phyloP scores from a whole-genome alignment of 2,329 filamentous ascomycete species.

The Apiospora pterosperma region DNA sequence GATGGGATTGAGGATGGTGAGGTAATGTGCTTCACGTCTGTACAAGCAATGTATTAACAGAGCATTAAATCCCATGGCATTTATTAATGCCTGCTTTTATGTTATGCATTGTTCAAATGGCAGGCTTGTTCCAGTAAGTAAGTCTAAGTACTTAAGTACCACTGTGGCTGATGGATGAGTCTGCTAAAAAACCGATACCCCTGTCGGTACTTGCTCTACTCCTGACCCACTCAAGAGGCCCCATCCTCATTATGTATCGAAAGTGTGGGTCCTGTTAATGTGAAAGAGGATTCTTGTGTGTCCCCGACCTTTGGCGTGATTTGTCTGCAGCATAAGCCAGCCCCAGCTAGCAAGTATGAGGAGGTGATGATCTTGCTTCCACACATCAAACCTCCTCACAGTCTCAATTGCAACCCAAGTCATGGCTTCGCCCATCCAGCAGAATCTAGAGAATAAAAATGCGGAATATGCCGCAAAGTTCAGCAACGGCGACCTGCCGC shows the following conservation, averaged over 20 bases:
- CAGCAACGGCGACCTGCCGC: constrained; percentile 56
- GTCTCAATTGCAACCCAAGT: not conserved
- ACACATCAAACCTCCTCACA: not conserved
- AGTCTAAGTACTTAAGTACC: not conserved
- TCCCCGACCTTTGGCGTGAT: no score
- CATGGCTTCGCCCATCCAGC: constrained; percentile 39
- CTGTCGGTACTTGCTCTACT: not conserved
- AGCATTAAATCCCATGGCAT: no score
- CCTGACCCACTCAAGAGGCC: not conserved
- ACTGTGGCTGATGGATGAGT: not conserved
- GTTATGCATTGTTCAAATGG: not conserved
- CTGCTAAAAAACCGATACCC: not conserved
- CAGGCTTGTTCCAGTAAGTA: no score
- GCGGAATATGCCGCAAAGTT: constrained; percentile 56
- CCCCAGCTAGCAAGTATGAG: no score
- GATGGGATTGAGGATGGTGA: no score
- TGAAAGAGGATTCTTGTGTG: not conserved
- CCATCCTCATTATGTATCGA: not conserved
- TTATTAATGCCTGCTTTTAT: no score
- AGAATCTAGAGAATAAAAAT: constrained; percentile 56
- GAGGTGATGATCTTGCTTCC: not conserved
- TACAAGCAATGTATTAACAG: no score
- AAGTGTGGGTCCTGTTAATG: not conserved
- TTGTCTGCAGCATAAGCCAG: no score
- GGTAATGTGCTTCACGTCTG: no score